A percentile compares a stretch with the other conserved stretches of the same genome.
These are phyloP conservation scores for Santalum album DNA, from an alignment of 164 flowering plant genomes.

Conservation along the genomic window DNA sequence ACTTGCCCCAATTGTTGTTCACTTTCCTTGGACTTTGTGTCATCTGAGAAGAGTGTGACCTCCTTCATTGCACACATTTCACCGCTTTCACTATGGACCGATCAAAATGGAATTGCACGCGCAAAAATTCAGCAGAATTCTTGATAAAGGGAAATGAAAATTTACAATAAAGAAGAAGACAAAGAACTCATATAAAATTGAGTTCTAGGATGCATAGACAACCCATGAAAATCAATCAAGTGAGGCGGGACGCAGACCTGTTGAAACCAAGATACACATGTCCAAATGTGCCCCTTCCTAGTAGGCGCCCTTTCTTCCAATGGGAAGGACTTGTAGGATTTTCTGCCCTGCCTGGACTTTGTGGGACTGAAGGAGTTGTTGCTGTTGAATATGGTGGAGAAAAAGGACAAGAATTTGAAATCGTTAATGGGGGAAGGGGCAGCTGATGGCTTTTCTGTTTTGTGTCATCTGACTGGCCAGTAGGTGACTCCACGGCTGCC, in stretches of 20 bases:
- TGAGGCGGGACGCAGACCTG: constrained; percentile 22
- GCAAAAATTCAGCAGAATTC: not conserved
- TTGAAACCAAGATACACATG: constrained; percentile 54
- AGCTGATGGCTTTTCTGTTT: constrained; percentile 34
- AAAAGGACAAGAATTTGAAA: constrained; percentile 23
- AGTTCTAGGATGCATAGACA: not conserved
- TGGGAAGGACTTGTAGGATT: constrained; percentile 31
- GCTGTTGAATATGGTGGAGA: constrained; percentile 26
- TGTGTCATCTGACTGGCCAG: constrained; percentile 28
- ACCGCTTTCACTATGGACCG: constrained; percentile 31
- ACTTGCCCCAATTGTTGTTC: constrained; percentile 40
- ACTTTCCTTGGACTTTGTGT: constrained; percentile 40
- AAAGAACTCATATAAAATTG: not conserved
- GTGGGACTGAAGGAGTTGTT: constrained; percentile 27
- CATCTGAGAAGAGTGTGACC: constrained; percentile 40
- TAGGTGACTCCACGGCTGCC: constrained; percentile 16
- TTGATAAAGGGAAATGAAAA: not conserved
- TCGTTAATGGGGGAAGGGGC: constrained; percentile 39
- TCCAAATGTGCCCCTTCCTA: constrained; percentile 58
- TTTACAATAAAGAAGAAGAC: not conserved
- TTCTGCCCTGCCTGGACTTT: constrained; percentile 37
- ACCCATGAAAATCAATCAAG: too few species aligned
- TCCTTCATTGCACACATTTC: constrained; percentile 65
- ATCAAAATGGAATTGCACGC: not conserved
- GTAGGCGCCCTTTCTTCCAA: constrained; percentile 48